phyloP scores from a whole-genome alignment of 2,329 filamentous ascomycete species.

The Paecilomyces sp. region DNA sequence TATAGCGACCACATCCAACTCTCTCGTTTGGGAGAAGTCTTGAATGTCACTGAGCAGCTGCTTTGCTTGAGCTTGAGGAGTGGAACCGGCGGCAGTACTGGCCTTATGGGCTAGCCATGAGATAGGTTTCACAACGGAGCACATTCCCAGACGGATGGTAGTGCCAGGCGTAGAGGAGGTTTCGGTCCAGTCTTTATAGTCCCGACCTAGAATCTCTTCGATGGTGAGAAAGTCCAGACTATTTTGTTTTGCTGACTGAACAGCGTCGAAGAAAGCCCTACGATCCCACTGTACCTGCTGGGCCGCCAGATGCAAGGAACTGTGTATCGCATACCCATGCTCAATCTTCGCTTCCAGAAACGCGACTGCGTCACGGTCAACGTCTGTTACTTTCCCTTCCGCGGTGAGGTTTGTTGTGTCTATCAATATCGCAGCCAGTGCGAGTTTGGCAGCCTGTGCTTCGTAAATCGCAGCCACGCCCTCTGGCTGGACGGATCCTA shows the following conservation, averaged over 20 bases:
- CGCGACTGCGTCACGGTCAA: slow-evolving; percentile 42
- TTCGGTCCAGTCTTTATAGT: slow-evolving; percentile 58
- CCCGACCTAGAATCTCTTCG: slow-evolving; percentile 52
- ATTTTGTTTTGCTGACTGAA: slow-evolving; percentile 49
- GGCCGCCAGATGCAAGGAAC: background rate
- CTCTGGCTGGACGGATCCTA: slow-evolving; percentile 4
- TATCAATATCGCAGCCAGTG: slow-evolving; percentile 36
- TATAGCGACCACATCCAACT: slow-evolving; percentile 48
- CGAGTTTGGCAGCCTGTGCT: slow-evolving; percentile 29
- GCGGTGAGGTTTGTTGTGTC: slow-evolving; percentile 40
- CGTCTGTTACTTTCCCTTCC: slow-evolving; percentile 38
- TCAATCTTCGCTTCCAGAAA: slow-evolving; percentile 48
- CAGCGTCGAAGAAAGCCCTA: slow-evolving; percentile 43
- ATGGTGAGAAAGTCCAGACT: slow-evolving; percentile 46
- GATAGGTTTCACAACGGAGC: slow-evolving; percentile 51
- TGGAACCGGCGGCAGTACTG: background rate
- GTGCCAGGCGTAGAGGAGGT: slow-evolving; percentile 18
- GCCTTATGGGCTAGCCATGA: slow-evolving; percentile 48
- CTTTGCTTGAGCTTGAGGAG: slow-evolving; percentile 10
- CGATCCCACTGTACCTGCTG: slow-evolving; percentile 33
- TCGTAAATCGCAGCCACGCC: slow-evolving; percentile 35
- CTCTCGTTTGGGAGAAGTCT: slow-evolving; percentile 38
- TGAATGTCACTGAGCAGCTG: slow-evolving; percentile 36
- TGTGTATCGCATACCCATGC: slow-evolving; percentile 12
- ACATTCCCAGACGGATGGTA: slow-evolving; percentile 41